These are phyloP conservation scores for Komagataea norvegica DNA, from an alignment of 1,139 yeast genomes.

Conservation along the genomic window DNA sequence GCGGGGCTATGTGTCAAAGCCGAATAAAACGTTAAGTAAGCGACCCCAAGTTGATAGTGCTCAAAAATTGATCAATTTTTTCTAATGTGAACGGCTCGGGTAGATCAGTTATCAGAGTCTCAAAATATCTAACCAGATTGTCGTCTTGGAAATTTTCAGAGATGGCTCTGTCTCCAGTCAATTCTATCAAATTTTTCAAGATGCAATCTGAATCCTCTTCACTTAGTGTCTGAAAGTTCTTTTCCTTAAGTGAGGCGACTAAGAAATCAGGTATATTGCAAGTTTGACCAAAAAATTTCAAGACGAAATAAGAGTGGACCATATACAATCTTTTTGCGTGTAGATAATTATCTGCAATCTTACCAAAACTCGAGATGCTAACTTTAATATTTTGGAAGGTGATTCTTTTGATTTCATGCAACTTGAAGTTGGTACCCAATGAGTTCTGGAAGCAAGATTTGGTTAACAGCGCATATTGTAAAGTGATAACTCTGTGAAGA, in stretches of 20 bases:
- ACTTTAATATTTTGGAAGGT: constrained; percentile 9
- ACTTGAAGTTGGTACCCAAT: constrained; percentile 3
- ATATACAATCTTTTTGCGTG: constrained; percentile 10
- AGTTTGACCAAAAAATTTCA: constrained; percentile 5
- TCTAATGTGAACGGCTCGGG: constrained; percentile 6
- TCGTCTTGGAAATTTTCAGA: constrained; percentile 8
- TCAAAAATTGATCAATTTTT: constrained; percentile 8
- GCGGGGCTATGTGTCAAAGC: too few species aligned
- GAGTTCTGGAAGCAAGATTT: constrained; percentile 5
- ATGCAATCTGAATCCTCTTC: constrained; percentile 5
- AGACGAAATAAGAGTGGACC: constrained; percentile 8
- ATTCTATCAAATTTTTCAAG: constrained; percentile 6
- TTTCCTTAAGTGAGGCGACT: not conserved
- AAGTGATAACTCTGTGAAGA: constrained; percentile 7
- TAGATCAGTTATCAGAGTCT: constrained; percentile 2
- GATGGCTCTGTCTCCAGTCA: constrained; percentile 10
- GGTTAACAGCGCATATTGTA: constrained; percentile 7
- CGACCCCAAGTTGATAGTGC: too few species aligned
- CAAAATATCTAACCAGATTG: constrained; percentile 8
- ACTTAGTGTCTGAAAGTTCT: not conserved
- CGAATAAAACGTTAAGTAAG: too few species aligned
- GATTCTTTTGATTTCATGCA: constrained; percentile 7
- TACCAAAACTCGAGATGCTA: constrained; percentile 7
- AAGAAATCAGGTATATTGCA: not conserved
- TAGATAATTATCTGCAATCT: constrained; percentile 8